A percentile compares a stretch with the other conserved stretches of the same genome.
These are phyloP conservation scores for Heracleum sosnowskyi DNA, from an alignment of 129 eudicot species.

Conservation along the genomic window DNA sequence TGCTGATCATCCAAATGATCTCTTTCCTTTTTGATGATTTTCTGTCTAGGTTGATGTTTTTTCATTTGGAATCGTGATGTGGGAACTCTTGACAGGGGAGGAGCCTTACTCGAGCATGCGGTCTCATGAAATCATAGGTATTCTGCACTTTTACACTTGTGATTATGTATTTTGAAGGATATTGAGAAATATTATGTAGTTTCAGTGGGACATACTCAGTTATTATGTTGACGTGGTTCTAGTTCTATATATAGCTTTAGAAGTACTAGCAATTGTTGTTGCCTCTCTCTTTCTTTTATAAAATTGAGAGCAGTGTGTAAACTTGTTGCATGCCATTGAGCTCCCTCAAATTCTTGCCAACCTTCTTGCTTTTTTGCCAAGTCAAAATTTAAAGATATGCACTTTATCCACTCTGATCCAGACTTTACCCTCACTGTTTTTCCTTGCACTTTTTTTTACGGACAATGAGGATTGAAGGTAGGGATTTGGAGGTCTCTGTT, in stretches of 20 bases:
- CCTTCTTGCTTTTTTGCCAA: background rate
- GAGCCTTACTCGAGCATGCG: constrained; percentile 33
- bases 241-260: background rate
- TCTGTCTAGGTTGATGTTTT: constrained; percentile 32
- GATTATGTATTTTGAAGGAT: background rate
- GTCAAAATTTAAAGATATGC: background rate
- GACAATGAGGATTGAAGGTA: background rate
- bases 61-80: constrained; percentile 42
- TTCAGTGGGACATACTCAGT: background rate
- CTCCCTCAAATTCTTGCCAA: background rate
- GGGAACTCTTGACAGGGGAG: constrained; percentile 40
- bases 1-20: background rate
- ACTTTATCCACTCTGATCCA: background rate
- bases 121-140: constrained; percentile 31
- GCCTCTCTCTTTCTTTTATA: background rate
- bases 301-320: background rate
- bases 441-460: background rate
- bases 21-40: background rate
- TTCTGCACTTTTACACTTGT: background rate
- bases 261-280: background rate
- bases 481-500: background rate
- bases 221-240: background rate
- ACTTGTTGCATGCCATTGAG: background rate
- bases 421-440: background rate
- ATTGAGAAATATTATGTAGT: background rate